Base-by-base conservation (phyloP, 345 rosid species). In the Arabidopsis arenosa region DNA sequence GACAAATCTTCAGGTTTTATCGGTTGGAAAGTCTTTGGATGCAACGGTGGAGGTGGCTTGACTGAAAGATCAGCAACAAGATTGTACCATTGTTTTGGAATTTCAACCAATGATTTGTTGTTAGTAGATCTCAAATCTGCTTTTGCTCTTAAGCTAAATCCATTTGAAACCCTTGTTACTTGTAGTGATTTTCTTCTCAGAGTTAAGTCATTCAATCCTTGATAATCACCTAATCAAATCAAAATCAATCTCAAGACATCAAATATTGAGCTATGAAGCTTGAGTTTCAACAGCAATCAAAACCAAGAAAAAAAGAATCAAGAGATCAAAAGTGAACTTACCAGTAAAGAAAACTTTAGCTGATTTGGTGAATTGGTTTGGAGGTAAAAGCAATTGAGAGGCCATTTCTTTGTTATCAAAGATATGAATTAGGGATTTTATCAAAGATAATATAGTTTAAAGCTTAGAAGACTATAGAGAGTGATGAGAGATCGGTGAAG, bases 31-130 rank as follows among this genome's bases (percentile, higher is more conserved):
- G 98, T 90, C 75, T 85, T 84, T 2, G 98, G 96, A 80, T 91
- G 84, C 77, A 94, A 84, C 0, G 83, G 86, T 17, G 96, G 97
- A 70, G 96, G 98, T 23, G 96, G 98, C 56, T 94, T 90, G 21
- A 86, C 83, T 0, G 95, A 74, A 52, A 94, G 89, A 83, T 93
- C 98, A 1, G 97, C 88, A n/a, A 82, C 74, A 67, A 93, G 79
- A 82, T 93, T 80, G 40, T 80, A 80, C 82, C 82, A 80, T 13
- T 75, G 79, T 2, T 7, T 69, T 37, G 98, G 98, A 70, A 91
- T 84, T 54, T 85, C 83, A 36, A 76, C 70, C 5, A 72, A 28
- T 8, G 76, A 43, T 40, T 55, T 78, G 48, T 41, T 63, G 48
- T 62, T 9, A 61, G 36, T 56, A 61, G 80, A 75, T 58, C 78